A percentile compares a stretch with the other conserved stretches of the same genome.
Evolutionary conservation across 345 rosid species (phyloP).

Genomic region (Gossypium stocksii): DNA sequence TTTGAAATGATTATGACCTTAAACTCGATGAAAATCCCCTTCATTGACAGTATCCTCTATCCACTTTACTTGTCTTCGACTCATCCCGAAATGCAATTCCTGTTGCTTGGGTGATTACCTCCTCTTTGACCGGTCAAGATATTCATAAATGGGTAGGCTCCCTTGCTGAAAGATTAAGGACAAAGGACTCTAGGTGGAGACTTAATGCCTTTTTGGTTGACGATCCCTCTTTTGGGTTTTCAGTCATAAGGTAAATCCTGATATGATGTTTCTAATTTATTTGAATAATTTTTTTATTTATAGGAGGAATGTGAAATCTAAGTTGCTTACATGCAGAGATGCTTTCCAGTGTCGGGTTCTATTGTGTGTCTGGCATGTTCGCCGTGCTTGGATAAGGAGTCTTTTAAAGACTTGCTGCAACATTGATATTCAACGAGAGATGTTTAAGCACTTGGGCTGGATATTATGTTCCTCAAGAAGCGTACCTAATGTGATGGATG

Average conservation of each 20-base stretch:
- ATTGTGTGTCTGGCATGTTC: conserved; percentile 43
- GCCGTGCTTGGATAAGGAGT: conserved; percentile 49
- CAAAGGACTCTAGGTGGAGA: conserved; percentile 48
- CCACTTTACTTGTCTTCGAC: conserved; percentile 46
- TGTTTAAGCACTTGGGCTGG: conserved; percentile 45
- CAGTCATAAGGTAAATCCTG: conserved; percentile 37
- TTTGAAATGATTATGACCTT: conserved; percentile 13
- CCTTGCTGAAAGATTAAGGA: conserved; percentile 39
- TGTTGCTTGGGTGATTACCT: conserved; percentile 51
- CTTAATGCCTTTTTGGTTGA: conserved; percentile 42
- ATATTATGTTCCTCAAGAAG: conserved; percentile 41
- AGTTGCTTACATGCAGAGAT: conserved; percentile 35
- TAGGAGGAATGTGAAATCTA: conserved; percentile 6
- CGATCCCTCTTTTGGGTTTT: conserved; percentile 36
- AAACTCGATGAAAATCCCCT: background rate
- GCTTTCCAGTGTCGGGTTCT: conserved; percentile 45
- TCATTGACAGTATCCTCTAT: conserved; percentile 42
- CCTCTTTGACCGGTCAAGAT: conserved; percentile 31
- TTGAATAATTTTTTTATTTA: background rate
- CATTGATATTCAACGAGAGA: conserved; percentile 41
- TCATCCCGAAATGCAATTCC: conserved; percentile 47
- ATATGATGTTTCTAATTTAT: conserved; percentile 1
- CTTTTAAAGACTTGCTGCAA: conserved; percentile 42
- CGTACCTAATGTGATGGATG: conserved; percentile 28
- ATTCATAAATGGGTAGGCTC: conserved; percentile 43